Evolutionary conservation across 768 basidiomycete genomes (phyloP).

Genomic region (Pleurotus tuber-regium): DNA sequence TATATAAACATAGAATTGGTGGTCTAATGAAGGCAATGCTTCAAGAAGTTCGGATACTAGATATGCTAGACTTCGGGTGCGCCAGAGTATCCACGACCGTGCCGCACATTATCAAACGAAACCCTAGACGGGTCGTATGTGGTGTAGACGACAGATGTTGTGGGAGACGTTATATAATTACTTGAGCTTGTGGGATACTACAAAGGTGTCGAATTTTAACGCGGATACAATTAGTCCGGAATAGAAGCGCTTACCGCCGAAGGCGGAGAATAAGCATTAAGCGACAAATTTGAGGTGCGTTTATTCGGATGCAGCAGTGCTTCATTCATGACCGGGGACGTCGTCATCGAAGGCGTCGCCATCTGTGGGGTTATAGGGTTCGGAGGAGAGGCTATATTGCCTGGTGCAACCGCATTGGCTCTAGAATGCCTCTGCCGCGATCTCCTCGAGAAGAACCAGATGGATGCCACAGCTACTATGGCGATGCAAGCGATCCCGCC

Average conservation of each 20-base stretch:
- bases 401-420: neutral
- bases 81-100: neutral
- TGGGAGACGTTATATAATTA: slow-evolving; percentile 9
- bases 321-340: neutral
- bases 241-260: neutral
- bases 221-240: neutral
- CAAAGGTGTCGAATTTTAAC: neutral
- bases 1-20: neutral
- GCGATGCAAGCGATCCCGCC: slow-evolving; percentile 48
- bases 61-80: slow-evolving; percentile 5
- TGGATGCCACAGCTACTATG: slow-evolving; percentile 29
- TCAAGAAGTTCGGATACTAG: too few relatives aligned
- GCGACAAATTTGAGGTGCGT: slow-evolving; percentile 10
- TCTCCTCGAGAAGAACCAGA: slow-evolving; percentile 34
- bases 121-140: slow-evolving; percentile 14
- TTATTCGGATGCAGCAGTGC: slow-evolving; percentile 19
- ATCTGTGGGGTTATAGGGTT: neutral
- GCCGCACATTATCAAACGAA: slow-evolving; percentile 2
- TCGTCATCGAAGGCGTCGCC: neutral
- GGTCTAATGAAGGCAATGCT: neutral
- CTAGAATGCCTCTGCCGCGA: neutral
- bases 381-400: neutral
- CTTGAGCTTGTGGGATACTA: slow-evolving; percentile 1
- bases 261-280: slow-evolving; percentile 13
- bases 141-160: slow-evolving; percentile 17